phyloP scores from a whole-genome alignment of 257 asterid species.

The Salvia rosmarinus region DNA sequence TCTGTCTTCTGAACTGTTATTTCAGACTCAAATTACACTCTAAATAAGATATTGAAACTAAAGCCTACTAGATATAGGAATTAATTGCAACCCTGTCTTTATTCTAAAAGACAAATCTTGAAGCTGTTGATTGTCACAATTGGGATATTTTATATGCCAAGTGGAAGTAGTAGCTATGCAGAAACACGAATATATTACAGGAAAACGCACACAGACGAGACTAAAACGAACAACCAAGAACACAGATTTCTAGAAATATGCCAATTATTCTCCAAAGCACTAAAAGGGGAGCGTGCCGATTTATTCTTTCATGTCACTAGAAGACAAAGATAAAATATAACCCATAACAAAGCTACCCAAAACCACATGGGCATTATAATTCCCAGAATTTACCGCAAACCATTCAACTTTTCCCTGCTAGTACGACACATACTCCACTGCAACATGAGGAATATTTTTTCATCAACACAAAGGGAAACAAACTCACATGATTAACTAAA shows the following conservation, averaged over 20 bases:
- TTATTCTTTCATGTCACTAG: conserved; percentile 11
- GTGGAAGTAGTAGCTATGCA: conserved; percentile 3
- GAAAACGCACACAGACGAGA: conserved; percentile 11
- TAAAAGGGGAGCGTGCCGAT: neutral
- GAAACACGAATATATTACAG: neutral
- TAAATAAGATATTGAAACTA: neutral
- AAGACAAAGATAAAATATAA: conserved; percentile 14
- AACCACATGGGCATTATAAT: conserved; percentile 26
- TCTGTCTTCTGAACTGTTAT: neutral
- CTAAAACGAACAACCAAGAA: conserved; percentile 31
- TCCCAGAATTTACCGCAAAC: conserved; percentile 5
- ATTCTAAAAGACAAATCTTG: conserved; percentile 1
- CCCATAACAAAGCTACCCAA: conserved; percentile 16
- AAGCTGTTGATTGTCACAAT: neutral
- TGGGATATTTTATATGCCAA: conserved; percentile 6
- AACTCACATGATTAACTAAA: conserved; percentile 13
- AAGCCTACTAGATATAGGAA: neutral
- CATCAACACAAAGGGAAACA: neutral
- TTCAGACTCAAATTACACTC: neutral
- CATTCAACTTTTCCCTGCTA: neutral
- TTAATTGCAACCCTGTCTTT: neutral
- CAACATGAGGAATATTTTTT: conserved; percentile 25
- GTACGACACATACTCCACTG: neutral
- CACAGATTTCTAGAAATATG: conserved; percentile 19
- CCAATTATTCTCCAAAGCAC: conserved; percentile 22